These are phyloP conservation scores for Gentiana straminea DNA, from an alignment of 257 asterid genomes.

Conservation along the genomic window DNA sequence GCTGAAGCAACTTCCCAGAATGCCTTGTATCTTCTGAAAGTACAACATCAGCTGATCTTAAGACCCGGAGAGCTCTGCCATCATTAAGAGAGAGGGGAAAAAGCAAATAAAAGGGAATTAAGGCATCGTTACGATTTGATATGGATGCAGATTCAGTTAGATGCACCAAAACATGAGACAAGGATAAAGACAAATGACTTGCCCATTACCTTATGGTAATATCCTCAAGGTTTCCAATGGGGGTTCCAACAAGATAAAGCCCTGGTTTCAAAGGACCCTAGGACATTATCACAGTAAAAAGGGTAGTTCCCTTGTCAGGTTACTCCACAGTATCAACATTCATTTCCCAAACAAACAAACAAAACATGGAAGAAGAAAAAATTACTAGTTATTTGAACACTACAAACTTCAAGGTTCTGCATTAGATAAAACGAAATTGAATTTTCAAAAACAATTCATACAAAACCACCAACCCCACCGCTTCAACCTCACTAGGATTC, in stretches of 20 bases:
- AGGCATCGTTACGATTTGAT: neutral
- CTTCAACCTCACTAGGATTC: too few relatives aligned
- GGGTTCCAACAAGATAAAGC: conserved; percentile 82
- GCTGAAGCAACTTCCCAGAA: conserved; percentile 82
- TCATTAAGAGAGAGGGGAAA: neutral
- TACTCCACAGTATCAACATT: too few relatives aligned
- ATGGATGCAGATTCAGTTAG: neutral
- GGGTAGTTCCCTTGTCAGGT: neutral
- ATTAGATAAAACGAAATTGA: too few relatives aligned
- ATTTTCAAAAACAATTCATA: neutral
- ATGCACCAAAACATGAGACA: neutral
- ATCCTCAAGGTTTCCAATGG: conserved; percentile 96
- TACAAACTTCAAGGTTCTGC: too few relatives aligned
- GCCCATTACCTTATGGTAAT: conserved; percentile 59
- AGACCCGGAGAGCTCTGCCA: conserved; percentile 70
- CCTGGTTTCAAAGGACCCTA: conserved; percentile 85
- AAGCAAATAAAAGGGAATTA: neutral
- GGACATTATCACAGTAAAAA: conserved; percentile 2
- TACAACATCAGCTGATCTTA: conserved; percentile 76
- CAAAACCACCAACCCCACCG: too few relatives aligned
- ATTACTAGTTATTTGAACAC: too few relatives aligned
- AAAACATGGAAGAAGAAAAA: neutral
- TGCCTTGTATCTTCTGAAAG: conserved; percentile 94
- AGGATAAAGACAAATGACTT: neutral
- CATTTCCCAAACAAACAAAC: too few relatives aligned